Evolutionary conservation across 768 basidiomycete species (phyloP).

Genomic region (Tricholoma terreum): DNA sequence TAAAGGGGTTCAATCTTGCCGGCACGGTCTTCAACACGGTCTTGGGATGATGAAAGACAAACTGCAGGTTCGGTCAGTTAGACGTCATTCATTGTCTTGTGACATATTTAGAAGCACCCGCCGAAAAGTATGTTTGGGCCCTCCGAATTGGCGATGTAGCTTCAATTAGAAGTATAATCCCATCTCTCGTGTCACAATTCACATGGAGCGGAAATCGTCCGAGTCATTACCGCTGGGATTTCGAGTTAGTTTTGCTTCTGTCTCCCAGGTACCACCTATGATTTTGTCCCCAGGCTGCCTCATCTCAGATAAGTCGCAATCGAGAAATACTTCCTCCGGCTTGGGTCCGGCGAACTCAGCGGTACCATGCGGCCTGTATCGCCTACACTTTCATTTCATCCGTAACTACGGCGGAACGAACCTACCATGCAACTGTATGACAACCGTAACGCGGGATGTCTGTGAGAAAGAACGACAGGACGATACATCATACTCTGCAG

Average conservation of each 20-base stretch:
- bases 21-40: slow-evolving; percentile 8
- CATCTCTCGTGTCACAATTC: background rate
- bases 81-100: slow-evolving; percentile 16
- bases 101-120: slow-evolving; percentile 3
- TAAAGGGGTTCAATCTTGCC: slow-evolving; percentile 10
- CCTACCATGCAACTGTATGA: background rate
- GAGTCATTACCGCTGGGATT: background rate
- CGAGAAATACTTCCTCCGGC: background rate
- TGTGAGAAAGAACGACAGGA: background rate
- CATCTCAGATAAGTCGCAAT: background rate
- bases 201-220: background rate
- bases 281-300: background rate
- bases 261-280: background rate
- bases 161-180: background rate
- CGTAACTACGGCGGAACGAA: background rate
- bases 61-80: slow-evolving; percentile 8
- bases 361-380: background rate
- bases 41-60: slow-evolving; percentile 3
- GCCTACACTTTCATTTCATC: background rate
- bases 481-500: background rate
- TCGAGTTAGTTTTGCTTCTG: background rate
- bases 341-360: background rate
- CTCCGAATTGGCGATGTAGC: background rate
- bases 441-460: background rate
- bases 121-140: background rate